Percentiles rank a stretch among this genome's conserved stretches.
These are phyloP conservation scores for Xylariaceae sp. DNA, from an alignment of 2,329 filamentous ascomycete genomes.

Conservation along the genomic window DNA sequence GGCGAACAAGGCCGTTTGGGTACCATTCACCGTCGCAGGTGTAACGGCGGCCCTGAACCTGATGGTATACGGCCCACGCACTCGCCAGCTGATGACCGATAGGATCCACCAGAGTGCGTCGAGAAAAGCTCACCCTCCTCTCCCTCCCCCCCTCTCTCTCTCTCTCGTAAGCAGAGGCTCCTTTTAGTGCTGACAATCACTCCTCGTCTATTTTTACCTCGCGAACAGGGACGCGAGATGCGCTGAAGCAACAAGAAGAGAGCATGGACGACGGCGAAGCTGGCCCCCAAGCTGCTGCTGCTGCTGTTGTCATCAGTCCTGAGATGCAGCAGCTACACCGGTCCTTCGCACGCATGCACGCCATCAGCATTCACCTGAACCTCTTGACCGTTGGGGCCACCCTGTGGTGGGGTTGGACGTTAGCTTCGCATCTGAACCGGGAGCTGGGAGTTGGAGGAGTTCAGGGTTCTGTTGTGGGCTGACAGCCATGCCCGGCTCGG, in stretches of 20 bases:
- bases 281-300: conserved; percentile 2
- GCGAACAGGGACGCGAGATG: conserved; percentile 5
- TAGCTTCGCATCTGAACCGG: conserved; percentile 22
- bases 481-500: not conserved
- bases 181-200: not conserved
- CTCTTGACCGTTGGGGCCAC: conserved; percentile 31
- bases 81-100: conserved; percentile 29
- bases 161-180: not conserved
- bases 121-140: too few relatives aligned
- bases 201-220: not conserved
- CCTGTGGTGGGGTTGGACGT: conserved; percentile 28
- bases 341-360: conserved; percentile 33
- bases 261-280: conserved; percentile 16
- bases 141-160: too few relatives aligned
- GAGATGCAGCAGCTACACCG: conserved; percentile 28
- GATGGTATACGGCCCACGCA: conserved; percentile 34
- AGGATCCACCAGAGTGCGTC: conserved; percentile 29
- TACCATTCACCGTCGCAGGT: conserved; percentile 32
- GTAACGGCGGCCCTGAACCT: conserved; percentile 32
- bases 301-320: conserved; percentile 6
- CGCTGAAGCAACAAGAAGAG: conserved; percentile 12
- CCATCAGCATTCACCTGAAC: conserved; percentile 40
- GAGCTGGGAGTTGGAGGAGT: not conserved
- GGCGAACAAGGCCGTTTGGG: conserved; percentile 28
- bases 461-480: not conserved